Percentiles rank a stretch among this genome's conserved stretches.
phyloP scores from a whole-genome alignment of 1,284 basidiomycete genomes.

The Prillingera fragicola region DNA sequence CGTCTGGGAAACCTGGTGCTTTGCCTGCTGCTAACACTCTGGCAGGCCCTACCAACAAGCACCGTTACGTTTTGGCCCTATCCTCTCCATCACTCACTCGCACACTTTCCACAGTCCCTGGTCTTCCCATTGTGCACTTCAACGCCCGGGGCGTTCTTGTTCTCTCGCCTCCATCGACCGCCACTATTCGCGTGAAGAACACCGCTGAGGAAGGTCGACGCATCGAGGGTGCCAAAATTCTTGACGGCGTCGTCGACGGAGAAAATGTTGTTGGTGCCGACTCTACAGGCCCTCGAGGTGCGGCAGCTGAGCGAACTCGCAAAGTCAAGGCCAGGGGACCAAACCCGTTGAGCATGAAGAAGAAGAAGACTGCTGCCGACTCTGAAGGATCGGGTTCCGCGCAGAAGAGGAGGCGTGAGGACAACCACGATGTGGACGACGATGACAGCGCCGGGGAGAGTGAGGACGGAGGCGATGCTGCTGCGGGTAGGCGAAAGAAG shows the following conservation, averaged over 20 bases:
- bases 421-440: slow-evolving; percentile 18
- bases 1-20: too few relatives aligned
- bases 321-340: slow-evolving; percentile 73
- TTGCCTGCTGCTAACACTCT: slow-evolving; percentile 1
- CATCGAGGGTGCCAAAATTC: slow-evolving; percentile 41
- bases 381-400: neutral
- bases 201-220: slow-evolving; percentile 49
- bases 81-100: slow-evolving; percentile 65
- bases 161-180: slow-evolving; percentile 74
- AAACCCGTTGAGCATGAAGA: slow-evolving; percentile 89
- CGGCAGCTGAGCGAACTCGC: slow-evolving; percentile 53
- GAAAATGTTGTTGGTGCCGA: slow-evolving; percentile 56
- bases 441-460: slow-evolving; percentile 4
- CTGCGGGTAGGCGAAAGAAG: slow-evolving; percentile 26
- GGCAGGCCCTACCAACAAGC: slow-evolving; percentile 76
- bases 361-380: slow-evolving; percentile 56
- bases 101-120: slow-evolving; percentile 65
- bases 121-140: slow-evolving; percentile 78
- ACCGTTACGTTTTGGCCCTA: slow-evolving; percentile 79
- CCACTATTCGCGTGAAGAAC: slow-evolving; percentile 65
- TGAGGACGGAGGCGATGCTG: slow-evolving; percentile 11
- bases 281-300: slow-evolving; percentile 50
- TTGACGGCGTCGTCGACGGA: slow-evolving; percentile 38
- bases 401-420: slow-evolving; percentile 10
- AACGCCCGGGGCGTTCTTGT: slow-evolving; percentile 82